Evolutionary conservation across 371 early-diverging fungal genomes (phyloP).

Genomic region (Neoconidiobolus thromboides): DNA sequence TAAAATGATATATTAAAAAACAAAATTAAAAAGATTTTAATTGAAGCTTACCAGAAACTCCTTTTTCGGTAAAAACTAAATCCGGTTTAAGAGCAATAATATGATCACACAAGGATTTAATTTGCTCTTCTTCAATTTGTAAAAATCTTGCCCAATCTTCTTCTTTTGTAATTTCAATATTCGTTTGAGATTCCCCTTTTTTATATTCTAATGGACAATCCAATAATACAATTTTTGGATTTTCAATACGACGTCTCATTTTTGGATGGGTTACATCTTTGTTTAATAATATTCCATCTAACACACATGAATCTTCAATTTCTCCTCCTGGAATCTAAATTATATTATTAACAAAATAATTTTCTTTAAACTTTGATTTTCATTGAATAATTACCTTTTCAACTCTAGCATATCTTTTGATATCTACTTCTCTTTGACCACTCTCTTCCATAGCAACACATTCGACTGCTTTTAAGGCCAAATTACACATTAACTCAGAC

Average conservation of each 20-base stretch:
- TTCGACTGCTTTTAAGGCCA: slow-evolving; percentile 93
- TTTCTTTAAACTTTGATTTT: background rate
- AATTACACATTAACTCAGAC: slow-evolving; percentile 90
- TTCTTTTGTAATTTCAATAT: slow-evolving; percentile 95
- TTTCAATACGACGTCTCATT: slow-evolving; percentile 97
- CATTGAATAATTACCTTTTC: slow-evolving; percentile 57
- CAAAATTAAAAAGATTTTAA: slow-evolving; percentile 2
- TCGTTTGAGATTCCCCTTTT: slow-evolving; percentile 99
- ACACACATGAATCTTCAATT: slow-evolving; percentile 88
- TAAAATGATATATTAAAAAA: slow-evolving; percentile 7
- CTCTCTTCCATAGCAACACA: slow-evolving; percentile 65
- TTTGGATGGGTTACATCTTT: slow-evolving; percentile 99
- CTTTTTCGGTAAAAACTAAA: slow-evolving; percentile 99
- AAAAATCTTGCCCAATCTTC: slow-evolving; percentile 92
- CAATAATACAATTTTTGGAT: slow-evolving; percentile 93
- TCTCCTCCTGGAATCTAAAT: slow-evolving; percentile 91
- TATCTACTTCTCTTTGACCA: slow-evolving; percentile 71
- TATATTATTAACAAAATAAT: background rate
- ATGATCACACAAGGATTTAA: slow-evolving; percentile 90
- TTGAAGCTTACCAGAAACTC: slow-evolving; percentile 64
- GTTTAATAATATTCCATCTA: slow-evolving; percentile 98
- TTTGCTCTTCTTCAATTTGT: slow-evolving; percentile 99
- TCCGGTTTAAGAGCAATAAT: slow-evolving; percentile 96
- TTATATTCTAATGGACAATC: slow-evolving; percentile 99
- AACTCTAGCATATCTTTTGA: slow-evolving; percentile 94